Evolutionary conservation across 805 yeast species (phyloP), one percentile per base, ranked within the genome.

Genomic region (Myxozyma neglecta): DNA sequence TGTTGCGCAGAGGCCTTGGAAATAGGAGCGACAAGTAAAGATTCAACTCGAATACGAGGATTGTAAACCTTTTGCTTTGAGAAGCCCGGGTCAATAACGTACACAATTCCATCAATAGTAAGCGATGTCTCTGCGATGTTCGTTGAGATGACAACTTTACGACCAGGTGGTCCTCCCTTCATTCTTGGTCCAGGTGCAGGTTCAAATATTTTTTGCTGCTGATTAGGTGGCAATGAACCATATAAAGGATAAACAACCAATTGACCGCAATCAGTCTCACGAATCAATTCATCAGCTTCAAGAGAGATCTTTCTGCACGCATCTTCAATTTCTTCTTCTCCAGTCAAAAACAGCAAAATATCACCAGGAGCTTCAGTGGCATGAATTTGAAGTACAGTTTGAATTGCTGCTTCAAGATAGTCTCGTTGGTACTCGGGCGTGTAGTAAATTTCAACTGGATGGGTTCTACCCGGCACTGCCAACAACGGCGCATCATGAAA

Each of bases 1-100:
- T 93, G 99, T 77, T 93, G 97, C 0, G 99, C 97, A 52, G 96
- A 87, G 0, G 99, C 99, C 77, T 91, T 92, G 10, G 98, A 92
- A 65, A 94, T 92, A 42, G 98, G 98, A 8, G 97, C 89, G 4
- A 94, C 98, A 56, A 93, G 80, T 69, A 93, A 80, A 0, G 97
- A 90, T 75, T 93, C 97, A 36, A 93, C 97, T 75, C 99, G 83
- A 61, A 93, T 89, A 75, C 97, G 83, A 54, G 99, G 98, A 73
- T 93, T 94, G 77, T 91, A 93, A 60, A 92, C 97, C 71, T 94
- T 93, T 76, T 94, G 97, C 72, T 93, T 93, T 16, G 96, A 88
- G 73, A 93, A 94, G 0, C 99, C 99, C 1, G 98, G 97, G 73
- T 93, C 99, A 56, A 93, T 96, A 50, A 93, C 99, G 72, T 90